Evolutionary conservation across 176 grass and related monocot species (phyloP).

Genomic region (Oryza officinalis): DNA sequence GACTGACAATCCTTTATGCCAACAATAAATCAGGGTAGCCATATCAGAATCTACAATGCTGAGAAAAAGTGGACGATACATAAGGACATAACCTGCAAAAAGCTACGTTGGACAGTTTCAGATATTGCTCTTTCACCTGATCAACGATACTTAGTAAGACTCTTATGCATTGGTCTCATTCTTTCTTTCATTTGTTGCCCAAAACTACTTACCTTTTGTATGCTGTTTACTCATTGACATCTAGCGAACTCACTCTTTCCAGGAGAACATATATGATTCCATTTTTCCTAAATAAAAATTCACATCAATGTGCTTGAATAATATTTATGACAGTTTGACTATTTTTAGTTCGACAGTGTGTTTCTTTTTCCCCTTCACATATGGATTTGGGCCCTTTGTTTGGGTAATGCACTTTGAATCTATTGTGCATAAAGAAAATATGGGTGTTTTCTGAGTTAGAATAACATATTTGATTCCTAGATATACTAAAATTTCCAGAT

Average conservation of each 20-base stretch:
- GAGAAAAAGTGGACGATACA: slow-evolving; percentile 63
- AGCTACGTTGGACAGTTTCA: slow-evolving; percentile 68
- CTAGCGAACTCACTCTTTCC: background rate
- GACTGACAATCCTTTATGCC: background rate
- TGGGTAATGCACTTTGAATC: background rate
- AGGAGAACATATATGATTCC: background rate
- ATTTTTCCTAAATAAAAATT: background rate
- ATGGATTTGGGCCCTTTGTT: background rate
- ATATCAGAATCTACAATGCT: slow-evolving; percentile 64
- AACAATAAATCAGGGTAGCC: slow-evolving; percentile 59
- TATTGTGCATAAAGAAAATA: background rate
- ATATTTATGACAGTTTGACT: background rate
- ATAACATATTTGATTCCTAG: background rate
- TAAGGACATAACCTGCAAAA: slow-evolving; percentile 62
- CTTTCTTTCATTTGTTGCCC: background rate
- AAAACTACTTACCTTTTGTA: background rate
- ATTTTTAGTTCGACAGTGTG: background rate
- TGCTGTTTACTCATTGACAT: background rate
- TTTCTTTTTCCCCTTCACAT: slow-evolving; percentile 19
- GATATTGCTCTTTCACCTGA: slow-evolving; percentile 68
- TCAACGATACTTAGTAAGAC: slow-evolving; percentile 55
- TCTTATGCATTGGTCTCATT: background rate
- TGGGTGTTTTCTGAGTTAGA: background rate
- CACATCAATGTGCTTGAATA: background rate
- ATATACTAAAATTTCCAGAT: background rate